Evolutionary conservation across 1,284 basidiomycete genomes (phyloP).

Genomic region (Ganoderma sp.): DNA sequence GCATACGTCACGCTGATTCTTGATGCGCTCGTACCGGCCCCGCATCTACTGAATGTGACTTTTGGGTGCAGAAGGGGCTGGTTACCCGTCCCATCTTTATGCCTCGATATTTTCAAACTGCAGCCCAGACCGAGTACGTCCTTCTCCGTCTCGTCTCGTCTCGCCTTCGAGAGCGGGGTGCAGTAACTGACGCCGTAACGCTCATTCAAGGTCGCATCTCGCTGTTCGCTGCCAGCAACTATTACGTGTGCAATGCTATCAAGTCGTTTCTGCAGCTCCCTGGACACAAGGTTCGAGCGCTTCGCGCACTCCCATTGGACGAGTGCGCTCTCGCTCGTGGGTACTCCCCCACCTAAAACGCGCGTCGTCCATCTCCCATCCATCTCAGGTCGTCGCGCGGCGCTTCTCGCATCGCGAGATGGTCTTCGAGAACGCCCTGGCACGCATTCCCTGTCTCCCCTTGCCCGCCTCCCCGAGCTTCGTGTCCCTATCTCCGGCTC

Average conservation of each 20-base stretch:
- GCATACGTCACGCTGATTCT: constrained; percentile 28
- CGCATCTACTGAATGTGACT: background rate
- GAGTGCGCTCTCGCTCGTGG: constrained; percentile 19
- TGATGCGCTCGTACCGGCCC: constrained; percentile 15
- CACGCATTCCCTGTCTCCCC: constrained; percentile 20
- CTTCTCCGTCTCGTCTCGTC: background rate
- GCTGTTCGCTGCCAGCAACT: constrained; percentile 8
- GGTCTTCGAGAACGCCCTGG: constrained; percentile 23
- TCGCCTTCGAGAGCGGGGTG: background rate
- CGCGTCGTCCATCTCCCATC: constrained; percentile 24
- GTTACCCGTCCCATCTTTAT: background rate
- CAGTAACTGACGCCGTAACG: constrained; percentile 6
- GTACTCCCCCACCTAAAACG: constrained; percentile 21
- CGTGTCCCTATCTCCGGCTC: constrained; percentile 25
- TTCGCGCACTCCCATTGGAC: constrained; percentile 24
- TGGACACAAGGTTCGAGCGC: constrained; percentile 22
- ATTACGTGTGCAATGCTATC: constrained; percentile 31
- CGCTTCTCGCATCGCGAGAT: constrained; percentile 18
- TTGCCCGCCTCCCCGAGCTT: constrained; percentile 19
- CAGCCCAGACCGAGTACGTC: background rate
- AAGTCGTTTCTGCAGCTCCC: constrained; percentile 19
- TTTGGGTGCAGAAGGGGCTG: background rate
- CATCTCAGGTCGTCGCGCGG: constrained; percentile 22
- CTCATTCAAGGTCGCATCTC: constrained; percentile 6
- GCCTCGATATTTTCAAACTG: background rate